Percentiles rank a stretch among this genome's conserved stretches.
Evolutionary conservation across 73 alveolate species (phyloP).

Genomic region (Blepharisma stoltei): DNA sequence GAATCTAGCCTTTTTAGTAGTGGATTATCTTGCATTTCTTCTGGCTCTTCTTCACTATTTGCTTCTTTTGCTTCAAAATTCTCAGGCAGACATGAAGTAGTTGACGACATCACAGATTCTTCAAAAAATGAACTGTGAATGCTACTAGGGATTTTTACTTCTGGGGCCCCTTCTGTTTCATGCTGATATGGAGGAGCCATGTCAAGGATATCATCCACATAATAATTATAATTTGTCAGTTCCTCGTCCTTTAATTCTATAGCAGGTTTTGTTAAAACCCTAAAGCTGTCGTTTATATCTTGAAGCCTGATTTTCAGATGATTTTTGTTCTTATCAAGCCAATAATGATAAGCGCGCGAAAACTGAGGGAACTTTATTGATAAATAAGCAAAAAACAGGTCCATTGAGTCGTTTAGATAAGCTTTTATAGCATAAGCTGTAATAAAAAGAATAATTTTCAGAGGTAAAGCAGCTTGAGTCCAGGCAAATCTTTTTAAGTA

Average conservation of each 20-base stretch:
- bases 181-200: slow-evolving; percentile 35
- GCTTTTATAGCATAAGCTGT: slow-evolving; percentile 17
- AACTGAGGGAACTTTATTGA: background rate
- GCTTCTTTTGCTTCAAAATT: slow-evolving; percentile 24
- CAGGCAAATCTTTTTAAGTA: slow-evolving; percentile 30
- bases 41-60: slow-evolving; percentile 11
- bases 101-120: background rate
- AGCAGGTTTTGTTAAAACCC: background rate
- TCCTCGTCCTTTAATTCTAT: background rate
- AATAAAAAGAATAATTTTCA: background rate
- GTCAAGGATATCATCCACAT: slow-evolving; percentile 28
- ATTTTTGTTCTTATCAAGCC: slow-evolving; percentile 4
- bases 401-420: background rate
- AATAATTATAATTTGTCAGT: background rate
- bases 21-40: too few relatives aligned
- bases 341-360: background rate
- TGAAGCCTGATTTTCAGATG: background rate
- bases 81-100: background rate
- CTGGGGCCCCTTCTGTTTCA: background rate
- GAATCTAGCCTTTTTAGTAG: too few relatives aligned
- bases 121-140: slow-evolving; percentile 3
- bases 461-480: background rate
- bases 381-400: background rate
- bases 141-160: background rate
- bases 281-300: background rate